Conservation (phyloP, 768 basidiomycete genomes). For the Pleurotus eryngii region DNA sequence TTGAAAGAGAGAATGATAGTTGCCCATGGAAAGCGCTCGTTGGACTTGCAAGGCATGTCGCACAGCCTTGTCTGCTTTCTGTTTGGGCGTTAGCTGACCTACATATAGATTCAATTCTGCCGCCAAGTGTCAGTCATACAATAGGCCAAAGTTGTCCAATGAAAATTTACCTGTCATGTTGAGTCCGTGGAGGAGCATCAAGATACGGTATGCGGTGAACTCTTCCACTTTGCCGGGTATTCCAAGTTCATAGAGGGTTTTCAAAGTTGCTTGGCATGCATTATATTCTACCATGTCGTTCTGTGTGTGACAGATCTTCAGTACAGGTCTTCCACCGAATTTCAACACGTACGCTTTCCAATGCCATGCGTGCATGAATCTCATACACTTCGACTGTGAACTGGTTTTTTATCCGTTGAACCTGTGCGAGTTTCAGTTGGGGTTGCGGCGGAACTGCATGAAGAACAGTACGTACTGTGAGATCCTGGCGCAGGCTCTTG, state of each 20-base stretch:
- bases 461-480: slow-evolving; percentile 69
- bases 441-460: slow-evolving; percentile 10
- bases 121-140: neutral
- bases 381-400: slow-evolving; percentile 98
- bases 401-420: slow-evolving; percentile 97
- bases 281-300: slow-evolving; percentile 98
- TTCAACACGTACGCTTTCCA: slow-evolving; percentile 66
- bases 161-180: slow-evolving; percentile 76
- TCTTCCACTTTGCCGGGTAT: slow-evolving; percentile 92
- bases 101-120: slow-evolving; percentile 94
- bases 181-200: slow-evolving; percentile 91
- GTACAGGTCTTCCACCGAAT: slow-evolving; percentile 5
- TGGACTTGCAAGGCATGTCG: slow-evolving; percentile 89
- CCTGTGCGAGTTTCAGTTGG: slow-evolving; percentile 45
- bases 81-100: slow-evolving; percentile 93
- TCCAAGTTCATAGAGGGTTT: slow-evolving; percentile 88
- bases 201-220: slow-evolving; percentile 95
- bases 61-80: slow-evolving; percentile 79
- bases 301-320: slow-evolving; percentile 37
- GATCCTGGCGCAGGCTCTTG: slow-evolving; percentile 95
- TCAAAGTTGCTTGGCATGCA: slow-evolving; percentile 91
- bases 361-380: slow-evolving; percentile 95
- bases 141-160: slow-evolving; percentile 6
- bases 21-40: slow-evolving; percentile 85
- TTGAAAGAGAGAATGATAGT: slow-evolving; percentile 90